Evolutionary conservation across 768 basidiomycete genomes (phyloP).

Genomic region (Leucocoprinus leucothites): DNA sequence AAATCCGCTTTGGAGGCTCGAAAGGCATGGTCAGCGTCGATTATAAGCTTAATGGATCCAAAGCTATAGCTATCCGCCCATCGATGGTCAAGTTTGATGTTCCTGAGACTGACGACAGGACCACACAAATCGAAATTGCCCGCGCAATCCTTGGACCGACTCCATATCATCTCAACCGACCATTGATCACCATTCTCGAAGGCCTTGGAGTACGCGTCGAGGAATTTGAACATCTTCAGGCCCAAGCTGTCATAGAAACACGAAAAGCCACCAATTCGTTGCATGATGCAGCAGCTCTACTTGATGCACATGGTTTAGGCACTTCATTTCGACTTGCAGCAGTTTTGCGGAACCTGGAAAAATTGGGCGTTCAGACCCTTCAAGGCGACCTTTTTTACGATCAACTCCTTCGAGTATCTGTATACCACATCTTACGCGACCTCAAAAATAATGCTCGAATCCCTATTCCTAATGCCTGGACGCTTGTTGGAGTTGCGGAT

Average conservation of each 20-base stretch:
- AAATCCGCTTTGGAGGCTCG: conserved; percentile 59
- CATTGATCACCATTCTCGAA: conserved; percentile 62
- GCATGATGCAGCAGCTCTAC: conserved; percentile 38
- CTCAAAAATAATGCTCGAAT: conserved; percentile 66
- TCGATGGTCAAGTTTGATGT: conserved; percentile 70
- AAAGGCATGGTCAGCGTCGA: conserved; percentile 65
- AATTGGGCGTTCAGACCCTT: conserved; percentile 36
- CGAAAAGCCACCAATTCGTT: conserved; percentile 39
- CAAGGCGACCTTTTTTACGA: conserved; percentile 42
- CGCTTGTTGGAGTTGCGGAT: conserved; percentile 70
- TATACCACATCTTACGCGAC: conserved; percentile 58
- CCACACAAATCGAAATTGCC: conserved; percentile 51
- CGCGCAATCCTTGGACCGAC: conserved; percentile 57
- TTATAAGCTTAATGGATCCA: conserved; percentile 38
- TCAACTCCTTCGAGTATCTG: conserved; percentile 47
- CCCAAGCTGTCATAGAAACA: conserved; percentile 44
- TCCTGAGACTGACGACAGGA: conserved; percentile 30
- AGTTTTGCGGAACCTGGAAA: conserved; percentile 43
- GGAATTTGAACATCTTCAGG: conserved; percentile 51
- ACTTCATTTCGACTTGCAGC: conserved; percentile 52
- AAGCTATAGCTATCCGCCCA: conserved; percentile 44
- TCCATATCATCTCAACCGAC: conserved; percentile 53
- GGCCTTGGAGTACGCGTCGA: conserved; percentile 53
- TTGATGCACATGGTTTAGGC: conserved; percentile 57
- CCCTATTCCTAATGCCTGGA: conserved; percentile 57